Conservation (phyloP, 163 green algal species). For the Coccomyxa subellipsoidea region DNA sequence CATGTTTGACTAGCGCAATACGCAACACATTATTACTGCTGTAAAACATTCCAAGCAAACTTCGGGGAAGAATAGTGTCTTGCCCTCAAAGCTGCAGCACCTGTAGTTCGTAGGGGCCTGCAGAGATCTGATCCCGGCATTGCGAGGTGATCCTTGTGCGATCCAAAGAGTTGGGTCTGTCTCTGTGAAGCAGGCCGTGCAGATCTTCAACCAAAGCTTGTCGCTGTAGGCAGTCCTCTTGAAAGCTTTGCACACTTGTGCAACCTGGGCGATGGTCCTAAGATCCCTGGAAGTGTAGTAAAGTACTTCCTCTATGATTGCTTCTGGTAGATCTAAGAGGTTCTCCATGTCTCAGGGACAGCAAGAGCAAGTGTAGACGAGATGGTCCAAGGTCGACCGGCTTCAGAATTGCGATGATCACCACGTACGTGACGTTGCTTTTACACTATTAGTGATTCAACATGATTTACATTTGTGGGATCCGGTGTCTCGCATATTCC, state of each 20-base stretch:
- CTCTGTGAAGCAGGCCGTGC: not conserved
- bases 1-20: too few species aligned
- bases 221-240: not conserved
- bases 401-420: too few species aligned
- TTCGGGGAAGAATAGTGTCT: not conserved
- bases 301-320: not conserved
- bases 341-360: not conserved
- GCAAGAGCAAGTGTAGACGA: too few species aligned
- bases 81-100: not conserved
- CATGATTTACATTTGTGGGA: too few species aligned
- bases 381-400: too few species aligned
- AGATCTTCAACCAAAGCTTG: not conserved
- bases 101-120: not conserved
- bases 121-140: not conserved
- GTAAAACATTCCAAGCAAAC: not conserved
- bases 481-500: too few species aligned
- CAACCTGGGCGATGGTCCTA: not conserved
- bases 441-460: too few species aligned
- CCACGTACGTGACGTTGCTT: too few species aligned
- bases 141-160: not conserved
- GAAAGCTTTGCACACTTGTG: not conserved
- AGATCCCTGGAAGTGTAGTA: not conserved
- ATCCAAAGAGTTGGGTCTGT: not conserved
- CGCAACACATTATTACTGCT: not conserved
- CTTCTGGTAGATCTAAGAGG: not conserved